Evolutionary conservation across 2,329 filamentous ascomycete genomes (phyloP).

Genomic region (Beauveria rudraprayagi): DNA sequence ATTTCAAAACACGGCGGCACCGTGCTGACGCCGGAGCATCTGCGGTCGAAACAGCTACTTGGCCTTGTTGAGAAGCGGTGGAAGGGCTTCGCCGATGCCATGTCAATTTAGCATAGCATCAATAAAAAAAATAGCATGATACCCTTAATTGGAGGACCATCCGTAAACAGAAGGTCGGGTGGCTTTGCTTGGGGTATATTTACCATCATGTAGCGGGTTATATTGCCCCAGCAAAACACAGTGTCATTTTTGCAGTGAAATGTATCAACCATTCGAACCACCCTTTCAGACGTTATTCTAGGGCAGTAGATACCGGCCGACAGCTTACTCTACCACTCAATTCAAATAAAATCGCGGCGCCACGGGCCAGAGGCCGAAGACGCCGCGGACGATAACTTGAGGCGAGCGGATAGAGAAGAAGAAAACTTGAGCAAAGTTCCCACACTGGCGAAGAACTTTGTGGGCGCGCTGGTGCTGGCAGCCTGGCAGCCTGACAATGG

Average conservation of each 20-base stretch:
- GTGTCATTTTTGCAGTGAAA: conserved; percentile 16
- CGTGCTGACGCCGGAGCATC: conserved; percentile 53
- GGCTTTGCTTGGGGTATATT: neutral
- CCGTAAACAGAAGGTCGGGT: neutral
- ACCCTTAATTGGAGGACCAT: conserved; percentile 13
- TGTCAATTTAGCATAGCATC: conserved; percentile 32
- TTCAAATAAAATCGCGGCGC: conserved; percentile 45
- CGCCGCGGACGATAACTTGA: conserved; percentile 20
- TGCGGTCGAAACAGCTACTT: conserved; percentile 55
- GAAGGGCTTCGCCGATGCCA: conserved; percentile 27
- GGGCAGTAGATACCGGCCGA: conserved; percentile 84
- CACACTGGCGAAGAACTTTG: conserved; percentile 2
- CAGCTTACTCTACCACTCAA: conserved; percentile 56
- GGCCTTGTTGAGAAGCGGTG: conserved; percentile 27
- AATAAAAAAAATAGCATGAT: conserved; percentile 18
- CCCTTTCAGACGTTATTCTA: conserved; percentile 71
- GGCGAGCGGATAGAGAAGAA: conserved; percentile 32
- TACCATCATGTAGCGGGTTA: neutral
- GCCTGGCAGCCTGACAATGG: neutral
- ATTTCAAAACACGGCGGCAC: conserved; percentile 81
- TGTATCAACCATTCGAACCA: conserved; percentile 80
- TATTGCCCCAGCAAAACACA: conserved; percentile 11
- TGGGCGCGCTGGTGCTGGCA: neutral
- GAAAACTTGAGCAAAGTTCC: conserved; percentile 15
- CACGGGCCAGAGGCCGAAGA: conserved; percentile 25